Base-by-base conservation (phyloP, 371 early-diverging fungal species). In the Phascolomyces articulosus region DNA sequence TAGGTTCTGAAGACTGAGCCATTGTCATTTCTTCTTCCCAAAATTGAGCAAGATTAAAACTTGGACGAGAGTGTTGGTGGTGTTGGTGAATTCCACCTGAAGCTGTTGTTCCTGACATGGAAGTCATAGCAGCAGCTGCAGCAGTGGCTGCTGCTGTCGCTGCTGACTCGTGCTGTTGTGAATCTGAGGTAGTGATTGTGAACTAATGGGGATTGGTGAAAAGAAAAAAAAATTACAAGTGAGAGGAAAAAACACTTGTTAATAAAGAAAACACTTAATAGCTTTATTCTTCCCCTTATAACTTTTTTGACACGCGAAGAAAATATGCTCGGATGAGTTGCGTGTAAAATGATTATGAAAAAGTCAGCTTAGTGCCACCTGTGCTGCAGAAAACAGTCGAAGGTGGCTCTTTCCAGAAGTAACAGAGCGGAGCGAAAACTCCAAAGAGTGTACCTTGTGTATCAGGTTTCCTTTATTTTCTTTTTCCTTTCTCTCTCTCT, bases 1-100 rank as follows among this genome's bases (percentile, higher is more conserved):
- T 97, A 40, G 79, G 68, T 51, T 79, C 77, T 60, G 71, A 72
- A n/a, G 56, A 54, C 13, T 73, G 73, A 16, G 75, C 76, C 15
- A 60, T 55, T 24, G 60, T 40, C 67, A 78, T 60, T 56, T 82
- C 75, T 15, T 82, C 82, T 55, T 73, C 71, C 82, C 82, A 82
- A 27, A 82, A 82, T 47, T 72, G 74, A n/a, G 54, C 60, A 23
- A 78, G 65, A 60, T 82, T 77, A 66, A 82, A 82, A 8, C 70
- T 72, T 41, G 82, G 82, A 56, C 74, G 76, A 34, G 4, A 7
- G 6, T 51, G 51, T 8, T 60, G 47, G 8, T 66, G 55, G 8
- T 44, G 44, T 8, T 44, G 44, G 4, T 44, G 44, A n/a, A n/a
- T n/a, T 44, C 15, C 44, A n/a, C n/a, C n/a, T n/a, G 44, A 13